Evolutionary conservation across 2,329 filamentous ascomycete species (phyloP), one percentile per base, ranked within the genome.

Genomic region (Arthrobotrys entomopaga): DNA sequence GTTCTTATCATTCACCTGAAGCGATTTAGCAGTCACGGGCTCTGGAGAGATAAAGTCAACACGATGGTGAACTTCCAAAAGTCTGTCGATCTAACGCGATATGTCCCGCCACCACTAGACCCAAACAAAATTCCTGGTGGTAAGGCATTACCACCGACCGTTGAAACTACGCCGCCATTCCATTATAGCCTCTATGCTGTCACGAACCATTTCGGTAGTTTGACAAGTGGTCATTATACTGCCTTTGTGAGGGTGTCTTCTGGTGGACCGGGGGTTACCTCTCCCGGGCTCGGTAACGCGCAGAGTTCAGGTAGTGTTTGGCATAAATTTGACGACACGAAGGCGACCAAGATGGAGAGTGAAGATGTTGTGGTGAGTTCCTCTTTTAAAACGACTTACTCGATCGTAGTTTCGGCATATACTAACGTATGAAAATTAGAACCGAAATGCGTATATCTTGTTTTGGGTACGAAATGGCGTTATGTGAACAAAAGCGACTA

Each of bases 291-390:
- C 6, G 70, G 63, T n/a, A 40, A 13, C 5, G 15, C 13, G 13
- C 15, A 15, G 5, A 46, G 8, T 15, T 15, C 20, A 2, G 63
- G 70, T 2, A 52, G 70, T 2, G 57, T 67, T 80, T 99, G 95
- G 95, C 97, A 97, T 81, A 91, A 93, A 77, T 98, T 96, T 81
- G 98, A 99, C 81, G 94, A 93, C 94, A 85, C 75, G 8, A 79
- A 79, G 65, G 74, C 76, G 52, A 78, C 76, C 6, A 76, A 76
- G 49, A 70, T 79, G 65, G 76, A 78, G n/a, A 70, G 74, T 40
- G 75, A 74, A 10, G 67, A 71, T 43, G 78, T 79, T 52, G 74
- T 79, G 58, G 78, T 79, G 61, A 77, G 78, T 64, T 63, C 38
- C n/a, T 48, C 49, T 24, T 13, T 65, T 34, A n/a, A n/a, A n/a